Conservation (phyloP, 768 basidiomycete species). For the Pleurotus salmoneostramineus region DNA sequence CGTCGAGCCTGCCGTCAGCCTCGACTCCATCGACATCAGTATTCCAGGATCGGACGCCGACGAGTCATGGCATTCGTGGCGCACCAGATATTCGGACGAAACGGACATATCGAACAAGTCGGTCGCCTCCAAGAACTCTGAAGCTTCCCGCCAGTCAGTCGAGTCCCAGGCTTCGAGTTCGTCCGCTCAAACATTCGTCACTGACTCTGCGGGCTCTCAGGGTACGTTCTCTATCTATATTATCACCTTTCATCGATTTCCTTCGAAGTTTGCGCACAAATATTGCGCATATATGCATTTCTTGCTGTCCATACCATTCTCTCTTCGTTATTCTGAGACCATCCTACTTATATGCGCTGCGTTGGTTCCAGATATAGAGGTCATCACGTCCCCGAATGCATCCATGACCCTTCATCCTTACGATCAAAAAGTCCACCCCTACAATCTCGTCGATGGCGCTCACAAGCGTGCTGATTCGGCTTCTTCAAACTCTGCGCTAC, state of each 20-base stretch:
- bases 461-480: neutral
- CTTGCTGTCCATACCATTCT: neutral
- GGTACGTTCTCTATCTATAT: neutral
- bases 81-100: neutral
- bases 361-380: neutral
- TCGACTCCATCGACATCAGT: neutral
- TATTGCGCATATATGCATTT: neutral
- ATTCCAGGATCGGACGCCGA: neutral
- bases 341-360: neutral
- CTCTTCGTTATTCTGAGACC: neutral
- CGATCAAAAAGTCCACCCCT: neutral
- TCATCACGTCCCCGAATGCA: neutral
- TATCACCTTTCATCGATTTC: neutral
- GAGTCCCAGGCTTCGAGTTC: neutral
- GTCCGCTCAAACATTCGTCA: neutral
- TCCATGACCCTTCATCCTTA: neutral
- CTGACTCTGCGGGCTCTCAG: conserved; percentile 3
- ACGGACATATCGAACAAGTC: conserved; percentile 3
- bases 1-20: neutral
- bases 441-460: neutral
- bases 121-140: neutral
- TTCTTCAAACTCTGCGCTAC: conserved; percentile 4
- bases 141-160: neutral
- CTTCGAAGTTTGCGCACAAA: neutral
- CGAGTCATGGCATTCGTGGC: conserved; percentile 1